Conservation (phyloP, 1,139 yeast species). For the Saccharomycopsis crataegensis region DNA sequence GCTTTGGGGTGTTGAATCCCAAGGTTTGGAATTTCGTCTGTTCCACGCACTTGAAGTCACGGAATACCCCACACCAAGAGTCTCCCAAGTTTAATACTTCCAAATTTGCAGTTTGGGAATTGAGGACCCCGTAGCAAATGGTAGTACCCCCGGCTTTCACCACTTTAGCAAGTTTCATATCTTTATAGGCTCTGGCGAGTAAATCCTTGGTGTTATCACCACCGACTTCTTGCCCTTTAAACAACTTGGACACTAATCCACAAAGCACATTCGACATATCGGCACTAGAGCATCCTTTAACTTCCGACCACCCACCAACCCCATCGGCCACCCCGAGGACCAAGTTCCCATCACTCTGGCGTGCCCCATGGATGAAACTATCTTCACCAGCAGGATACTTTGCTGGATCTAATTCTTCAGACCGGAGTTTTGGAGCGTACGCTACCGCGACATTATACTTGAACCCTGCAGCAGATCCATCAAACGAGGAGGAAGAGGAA, state of each 20-base stretch:
- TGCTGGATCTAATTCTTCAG: slow-evolving; percentile 29
- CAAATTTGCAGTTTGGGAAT: slow-evolving; percentile 42
- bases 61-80: slow-evolving; percentile 86
- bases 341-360: slow-evolving; percentile 36
- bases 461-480: slow-evolving; percentile 16
- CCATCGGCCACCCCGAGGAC: slow-evolving; percentile 95
- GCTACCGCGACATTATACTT: slow-evolving; percentile 59
- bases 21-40: slow-evolving; percentile 79
- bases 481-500: not conserved
- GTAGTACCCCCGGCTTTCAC: slow-evolving; percentile 96
- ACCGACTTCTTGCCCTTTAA: not conserved
- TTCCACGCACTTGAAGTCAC: slow-evolving; percentile 52
- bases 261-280: slow-evolving; percentile 72
- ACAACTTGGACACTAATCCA: slow-evolving; percentile 29
- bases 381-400: slow-evolving; percentile 76
- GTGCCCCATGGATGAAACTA: slow-evolving; percentile 54
- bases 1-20: slow-evolving; percentile 87
- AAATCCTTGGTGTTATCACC: slow-evolving; percentile 39
- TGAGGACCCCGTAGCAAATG: slow-evolving; percentile 74
- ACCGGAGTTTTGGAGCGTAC: slow-evolving; percentile 64
- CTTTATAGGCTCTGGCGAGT: slow-evolving; percentile 46
- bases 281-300: slow-evolving; percentile 74
- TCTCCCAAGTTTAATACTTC: slow-evolving; percentile 83
- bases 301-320: slow-evolving; percentile 95
- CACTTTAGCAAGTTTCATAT: slow-evolving; percentile 44